Base-by-base conservation (phyloP, 176 grass and related monocot genomes). In the Phoenix roebelenii region DNA sequence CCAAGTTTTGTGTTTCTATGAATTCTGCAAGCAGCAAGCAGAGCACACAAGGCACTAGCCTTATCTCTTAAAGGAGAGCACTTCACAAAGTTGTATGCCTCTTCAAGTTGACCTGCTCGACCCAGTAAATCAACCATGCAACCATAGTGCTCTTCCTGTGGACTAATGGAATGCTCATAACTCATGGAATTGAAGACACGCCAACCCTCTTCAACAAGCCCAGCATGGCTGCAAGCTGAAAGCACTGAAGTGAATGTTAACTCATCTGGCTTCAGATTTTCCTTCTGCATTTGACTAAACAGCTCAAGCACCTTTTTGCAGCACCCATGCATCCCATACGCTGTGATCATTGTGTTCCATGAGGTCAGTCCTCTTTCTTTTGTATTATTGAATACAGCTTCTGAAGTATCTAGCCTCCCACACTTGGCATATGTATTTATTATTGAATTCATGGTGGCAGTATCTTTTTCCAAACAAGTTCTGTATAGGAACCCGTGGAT, bases 121-220 rank as follows among this genome's bases (percentile, higher is more conserved):
- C 85, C 70, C 53, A 87, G 53, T 49, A 88, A 77, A 44, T 88
- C 85, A 59, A 80, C 67, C 18, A 88, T 83, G 64, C 85, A 88
- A 70, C 76, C 60, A 52, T 75, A 82, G 23, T 88, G 85, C 60
- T 80, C 80, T 70, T 88, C 65, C 57, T 70, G 68, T 80, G 80
- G 85, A 76, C 52, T 12, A 77, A 83, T 55, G 60, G 61, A 88
- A 77, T 83, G 63, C 3, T 74, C 52, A 48, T 58, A 69, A 22
- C 55, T 71, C 76, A 88, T 83, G 17, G 76, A 80, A 62, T 63
- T 65, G 63, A 88, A 88, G 68, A 87, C 64, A 49, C 1, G 50
- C 68, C 57, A 80, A 70, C 76, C 80, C 59, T 74, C 80, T 57
- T 74, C 67, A 66, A 88, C 58, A 57, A 87, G 26, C 23, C 85